phyloP scores from a whole-genome alignment of 768 basidiomycete genomes.

The Naganishia randhawae region DNA sequence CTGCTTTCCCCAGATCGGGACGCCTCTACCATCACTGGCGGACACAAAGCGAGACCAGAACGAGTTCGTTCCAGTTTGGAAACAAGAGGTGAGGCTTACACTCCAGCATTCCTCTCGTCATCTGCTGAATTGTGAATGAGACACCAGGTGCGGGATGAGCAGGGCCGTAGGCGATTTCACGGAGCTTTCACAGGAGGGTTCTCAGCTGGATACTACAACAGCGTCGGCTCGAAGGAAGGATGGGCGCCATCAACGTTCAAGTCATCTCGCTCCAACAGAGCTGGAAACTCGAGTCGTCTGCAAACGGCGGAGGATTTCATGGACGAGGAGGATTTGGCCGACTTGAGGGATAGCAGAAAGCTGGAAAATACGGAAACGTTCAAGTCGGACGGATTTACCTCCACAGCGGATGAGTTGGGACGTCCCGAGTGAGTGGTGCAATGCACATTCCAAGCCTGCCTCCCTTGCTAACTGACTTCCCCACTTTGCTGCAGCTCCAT shows the following conservation, averaged over 20 bases:
- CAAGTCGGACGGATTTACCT: conserved; percentile 65
- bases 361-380: conserved; percentile 68
- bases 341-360: conserved; percentile 67
- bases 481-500: conserved; percentile 57
- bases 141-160: conserved; percentile 64
- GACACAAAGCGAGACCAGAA: conserved; percentile 74
- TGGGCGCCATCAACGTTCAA: conserved; percentile 91
- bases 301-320: conserved; percentile 82
- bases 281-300: conserved; percentile 54
- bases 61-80: conserved; percentile 96
- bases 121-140: background rate
- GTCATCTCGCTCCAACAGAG: conserved; percentile 74
- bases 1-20: conserved; percentile 66
- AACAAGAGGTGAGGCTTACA: conserved; percentile 73
- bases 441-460: background rate
- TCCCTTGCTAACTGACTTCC: background rate
- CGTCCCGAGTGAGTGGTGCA: conserved; percentile 59
- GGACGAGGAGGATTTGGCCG: conserved; percentile 96
- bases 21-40: conserved; percentile 87
- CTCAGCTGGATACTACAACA: conserved; percentile 94
- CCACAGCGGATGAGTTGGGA: conserved; percentile 50
- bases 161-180: conserved; percentile 86
- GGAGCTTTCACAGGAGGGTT: conserved; percentile 98
- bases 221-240: conserved; percentile 95
- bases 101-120: conserved; percentile 31